These are phyloP conservation scores for Rhizophagus clarus DNA, from an alignment of 192 early-diverging fungal genomes.

Conservation along the genomic window DNA sequence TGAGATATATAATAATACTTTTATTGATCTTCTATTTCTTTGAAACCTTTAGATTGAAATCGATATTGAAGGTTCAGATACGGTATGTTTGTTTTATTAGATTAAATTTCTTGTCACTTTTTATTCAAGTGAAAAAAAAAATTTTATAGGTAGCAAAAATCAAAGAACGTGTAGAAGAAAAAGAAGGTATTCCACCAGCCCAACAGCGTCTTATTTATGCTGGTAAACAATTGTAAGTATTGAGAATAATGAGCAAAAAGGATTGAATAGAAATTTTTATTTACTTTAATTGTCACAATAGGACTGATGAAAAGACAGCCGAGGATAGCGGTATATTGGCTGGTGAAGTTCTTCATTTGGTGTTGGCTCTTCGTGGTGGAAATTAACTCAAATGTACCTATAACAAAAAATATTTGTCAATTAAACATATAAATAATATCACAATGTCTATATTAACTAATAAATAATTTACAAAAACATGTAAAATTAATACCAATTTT, in stretches of 20 bases:
- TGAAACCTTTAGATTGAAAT: constrained; percentile 75
- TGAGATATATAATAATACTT: neutral
- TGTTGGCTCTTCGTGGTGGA: constrained; percentile 94
- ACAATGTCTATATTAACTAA: too few species aligned
- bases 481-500: too few species aligned
- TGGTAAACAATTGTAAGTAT: constrained; percentile 88
- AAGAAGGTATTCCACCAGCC: constrained; percentile 95
- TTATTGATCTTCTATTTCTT: neutral
- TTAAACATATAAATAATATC: too few species aligned
- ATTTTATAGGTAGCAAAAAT: constrained; percentile 69
- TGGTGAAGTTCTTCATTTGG: constrained; percentile 89
- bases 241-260: neutral
- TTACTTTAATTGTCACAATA: constrained; percentile 33
- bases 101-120: too few species aligned
- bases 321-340: constrained; percentile 71
- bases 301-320: constrained; percentile 78
- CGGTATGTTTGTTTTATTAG: constrained; percentile 37
- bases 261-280: neutral
- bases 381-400: neutral
- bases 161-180: constrained; percentile 93
- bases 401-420: too few species aligned
- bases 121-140: too few species aligned
- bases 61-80: constrained; percentile 80
- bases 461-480: too few species aligned
- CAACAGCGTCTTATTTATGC: constrained; percentile 95